phyloP scores from a whole-genome alignment of 345 rosid genomes.

The Pugionium dolabratum region DNA sequence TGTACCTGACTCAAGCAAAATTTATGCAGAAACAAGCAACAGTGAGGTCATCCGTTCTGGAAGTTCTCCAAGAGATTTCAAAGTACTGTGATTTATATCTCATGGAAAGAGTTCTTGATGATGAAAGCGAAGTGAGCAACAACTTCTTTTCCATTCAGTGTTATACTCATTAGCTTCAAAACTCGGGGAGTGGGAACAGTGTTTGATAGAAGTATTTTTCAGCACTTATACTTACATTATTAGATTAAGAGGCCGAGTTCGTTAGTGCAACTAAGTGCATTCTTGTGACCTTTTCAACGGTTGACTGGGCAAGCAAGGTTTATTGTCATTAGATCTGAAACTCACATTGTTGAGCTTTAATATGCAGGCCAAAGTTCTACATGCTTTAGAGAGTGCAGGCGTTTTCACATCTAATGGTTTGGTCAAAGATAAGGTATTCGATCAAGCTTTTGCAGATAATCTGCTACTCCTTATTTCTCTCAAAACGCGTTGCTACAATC shows the following conservation, averaged over 20 bases:
- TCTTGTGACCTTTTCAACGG: background rate
- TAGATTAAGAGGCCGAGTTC: slow-evolving; percentile 1
- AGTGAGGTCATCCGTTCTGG: slow-evolving; percentile 83
- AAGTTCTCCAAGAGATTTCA: slow-evolving; percentile 89
- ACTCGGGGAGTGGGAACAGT: no score
- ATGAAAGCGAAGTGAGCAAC: slow-evolving; percentile 76
- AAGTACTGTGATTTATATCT: slow-evolving; percentile 91
- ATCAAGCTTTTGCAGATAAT: slow-evolving; percentile 12
- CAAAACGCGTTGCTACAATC: background rate
- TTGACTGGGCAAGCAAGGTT: background rate
- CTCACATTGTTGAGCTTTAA: slow-evolving; percentile 14
- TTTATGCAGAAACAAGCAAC: slow-evolving; percentile 77
- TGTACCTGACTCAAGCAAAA: slow-evolving; percentile 15
- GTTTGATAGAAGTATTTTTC: background rate
- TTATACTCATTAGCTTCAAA: background rate
- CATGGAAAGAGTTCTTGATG: slow-evolving; percentile 98
- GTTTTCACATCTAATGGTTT: slow-evolving; percentile 90
- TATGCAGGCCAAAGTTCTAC: slow-evolving; percentile 76
- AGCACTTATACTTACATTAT: background rate
- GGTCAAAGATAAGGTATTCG: slow-evolving; percentile 79
- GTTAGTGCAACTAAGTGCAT: background rate
- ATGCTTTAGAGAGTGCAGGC: slow-evolving; percentile 90
- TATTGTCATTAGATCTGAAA: background rate
- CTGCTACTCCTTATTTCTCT: background rate
- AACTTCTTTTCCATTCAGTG: slow-evolving; percentile 7